Percentiles rank a stretch among this genome's conserved stretches.
phyloP scores from a whole-genome alignment of 2,329 filamentous ascomycete genomes.

The Aspergillus aculeatus region DNA sequence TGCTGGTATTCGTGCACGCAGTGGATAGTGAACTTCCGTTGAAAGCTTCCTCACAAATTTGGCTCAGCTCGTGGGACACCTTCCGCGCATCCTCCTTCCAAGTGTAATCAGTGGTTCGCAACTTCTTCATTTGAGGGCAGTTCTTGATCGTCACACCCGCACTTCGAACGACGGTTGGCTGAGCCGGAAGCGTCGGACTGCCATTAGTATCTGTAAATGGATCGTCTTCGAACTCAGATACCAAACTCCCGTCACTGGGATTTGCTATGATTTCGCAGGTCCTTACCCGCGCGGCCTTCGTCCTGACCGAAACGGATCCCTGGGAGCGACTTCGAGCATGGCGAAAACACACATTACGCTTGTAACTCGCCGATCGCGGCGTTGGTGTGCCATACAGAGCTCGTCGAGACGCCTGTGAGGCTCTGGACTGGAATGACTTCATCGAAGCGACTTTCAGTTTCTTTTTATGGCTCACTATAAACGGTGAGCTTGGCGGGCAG shows the following conservation, averaged over 20 bases:
- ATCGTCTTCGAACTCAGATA: conserved; percentile 17
- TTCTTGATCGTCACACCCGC: conserved; percentile 29
- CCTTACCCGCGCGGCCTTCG: conserved; percentile 17
- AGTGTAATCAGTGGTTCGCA: conserved; percentile 46
- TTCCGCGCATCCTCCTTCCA: conserved; percentile 78
- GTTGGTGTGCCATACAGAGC: conserved; percentile 34
- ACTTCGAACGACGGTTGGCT: conserved; percentile 38
- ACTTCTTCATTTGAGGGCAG: conserved; percentile 42
- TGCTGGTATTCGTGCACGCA: conserved; percentile 42
- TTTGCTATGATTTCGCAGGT: conserved; percentile 26
- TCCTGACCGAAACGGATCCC: conserved; percentile 26
- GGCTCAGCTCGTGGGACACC: conserved; percentile 79
- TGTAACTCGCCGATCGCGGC: conserved; percentile 53
- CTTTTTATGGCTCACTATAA: conserved; percentile 33
- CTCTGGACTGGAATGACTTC: conserved; percentile 45
- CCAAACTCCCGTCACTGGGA: conserved; percentile 26
- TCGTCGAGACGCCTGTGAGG: conserved; percentile 49
- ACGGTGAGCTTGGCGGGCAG: conserved; percentile 27
- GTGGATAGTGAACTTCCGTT: conserved; percentile 64
- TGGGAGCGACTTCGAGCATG: conserved; percentile 50
- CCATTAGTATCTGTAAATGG: conserved; percentile 28
- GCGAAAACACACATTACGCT: conserved; percentile 63
- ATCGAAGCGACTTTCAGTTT: conserved; percentile 35
- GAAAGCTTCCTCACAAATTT: conserved; percentile 91
- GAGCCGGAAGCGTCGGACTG: conserved; percentile 42